phyloP scores from a whole-genome alignment of 2,329 filamentous ascomycete genomes.

The Exophiala xenobiotica region DNA sequence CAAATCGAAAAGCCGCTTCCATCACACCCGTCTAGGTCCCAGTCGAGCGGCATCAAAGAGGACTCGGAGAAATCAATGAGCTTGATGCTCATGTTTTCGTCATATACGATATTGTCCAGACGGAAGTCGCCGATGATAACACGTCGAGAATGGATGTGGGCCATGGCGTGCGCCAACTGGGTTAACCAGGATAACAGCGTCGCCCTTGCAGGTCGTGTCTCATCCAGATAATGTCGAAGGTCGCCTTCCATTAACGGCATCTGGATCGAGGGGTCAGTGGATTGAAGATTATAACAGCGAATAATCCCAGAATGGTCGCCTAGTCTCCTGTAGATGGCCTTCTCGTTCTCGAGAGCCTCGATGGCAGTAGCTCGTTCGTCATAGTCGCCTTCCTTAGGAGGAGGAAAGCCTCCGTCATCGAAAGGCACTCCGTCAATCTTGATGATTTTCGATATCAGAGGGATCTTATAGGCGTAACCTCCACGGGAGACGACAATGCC shows the following conservation, averaged over 20 bases:
- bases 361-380: constrained; percentile 21
- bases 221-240: constrained; percentile 23
- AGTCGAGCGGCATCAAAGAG: constrained; percentile 30
- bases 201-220: constrained; percentile 2
- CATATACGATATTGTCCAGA: constrained; percentile 22
- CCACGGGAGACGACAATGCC: constrained; percentile 23
- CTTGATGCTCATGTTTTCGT: constrained; percentile 32
- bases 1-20: constrained; percentile 33
- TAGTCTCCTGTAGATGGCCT: constrained; percentile 23
- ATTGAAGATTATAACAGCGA: constrained; percentile 14
- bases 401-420: constrained; percentile 9
- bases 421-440: constrained; percentile 19
- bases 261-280: constrained; percentile 12
- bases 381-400: constrained; percentile 23
- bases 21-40: constrained; percentile 32
- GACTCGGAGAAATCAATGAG: constrained; percentile 35
- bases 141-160: constrained; percentile 20
- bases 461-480: constrained; percentile 26
- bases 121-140: constrained; percentile 25
- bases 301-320: constrained; percentile 18
- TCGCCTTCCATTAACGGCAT: constrained; percentile 28
- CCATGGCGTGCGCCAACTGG: constrained; percentile 18
- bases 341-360: constrained; percentile 19
- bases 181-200: constrained; percentile 21
- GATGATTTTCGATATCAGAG: constrained; percentile 18